These are phyloP conservation scores for Globisporangium middletonii DNA, from an alignment of 352 stramenopile genomes.

Conservation along the genomic window DNA sequence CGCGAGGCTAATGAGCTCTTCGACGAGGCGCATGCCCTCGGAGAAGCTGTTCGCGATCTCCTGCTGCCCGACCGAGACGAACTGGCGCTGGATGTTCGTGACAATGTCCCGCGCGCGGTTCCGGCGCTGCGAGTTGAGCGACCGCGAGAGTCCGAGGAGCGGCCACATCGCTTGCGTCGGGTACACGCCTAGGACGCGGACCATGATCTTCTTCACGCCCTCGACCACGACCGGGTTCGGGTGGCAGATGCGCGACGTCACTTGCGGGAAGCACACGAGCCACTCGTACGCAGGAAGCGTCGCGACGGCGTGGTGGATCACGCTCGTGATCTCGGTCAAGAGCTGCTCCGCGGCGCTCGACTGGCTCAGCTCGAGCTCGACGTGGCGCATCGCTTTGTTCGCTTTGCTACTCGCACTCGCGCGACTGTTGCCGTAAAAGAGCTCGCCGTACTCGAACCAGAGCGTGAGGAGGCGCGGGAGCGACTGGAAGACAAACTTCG, in stretches of 20 bases:
- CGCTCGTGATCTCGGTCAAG: conserved; percentile 52
- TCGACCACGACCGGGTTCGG: conserved; percentile 81
- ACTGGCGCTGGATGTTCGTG: conserved; percentile 48
- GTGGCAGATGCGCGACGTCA: conserved; percentile 94
- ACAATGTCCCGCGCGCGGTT: conserved; percentile 66
- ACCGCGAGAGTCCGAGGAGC: conserved; percentile 92
- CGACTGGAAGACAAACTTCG: conserved; percentile 97
- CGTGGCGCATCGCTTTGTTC: conserved; percentile 58
- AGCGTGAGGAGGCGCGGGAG: conserved; percentile 96
- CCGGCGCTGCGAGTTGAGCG: conserved; percentile 72
- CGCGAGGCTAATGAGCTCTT: conserved; percentile 93
- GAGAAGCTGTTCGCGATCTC: conserved; percentile 81
- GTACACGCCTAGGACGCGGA: conserved; percentile 90
- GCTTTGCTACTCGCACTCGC: conserved; percentile 23
- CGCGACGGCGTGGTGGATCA: conserved; percentile 53
- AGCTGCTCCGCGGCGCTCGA: conserved; percentile 54
- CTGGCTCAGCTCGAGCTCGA: conserved; percentile 52
- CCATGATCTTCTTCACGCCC: conserved; percentile 92
- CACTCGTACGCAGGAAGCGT: conserved; percentile 89
- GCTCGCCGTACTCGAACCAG: conserved; percentile 95
- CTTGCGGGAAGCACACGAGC: conserved; percentile 97
- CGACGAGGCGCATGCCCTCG: conserved; percentile 87
- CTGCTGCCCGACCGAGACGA: conserved; percentile 50
- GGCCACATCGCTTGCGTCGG: conserved; percentile 97
- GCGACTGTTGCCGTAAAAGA: conserved; percentile 34